Evolutionary conservation across 495 filamentous ascomycete genomes (phyloP).

Genomic region (Xylaria cubensis): DNA sequence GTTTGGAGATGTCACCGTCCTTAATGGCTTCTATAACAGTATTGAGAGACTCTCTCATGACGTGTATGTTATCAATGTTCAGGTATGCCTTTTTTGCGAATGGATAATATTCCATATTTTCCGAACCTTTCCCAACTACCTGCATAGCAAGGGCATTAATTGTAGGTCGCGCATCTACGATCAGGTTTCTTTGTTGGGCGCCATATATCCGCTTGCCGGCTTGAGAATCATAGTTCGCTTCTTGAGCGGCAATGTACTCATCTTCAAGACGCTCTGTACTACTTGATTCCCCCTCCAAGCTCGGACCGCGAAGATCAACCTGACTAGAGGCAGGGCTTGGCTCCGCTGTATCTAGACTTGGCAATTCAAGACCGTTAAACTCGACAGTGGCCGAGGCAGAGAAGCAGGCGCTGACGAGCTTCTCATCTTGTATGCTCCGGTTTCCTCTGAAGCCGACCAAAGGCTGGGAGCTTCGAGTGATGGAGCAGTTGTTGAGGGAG

Average conservation of each 20-base stretch:
- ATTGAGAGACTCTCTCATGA: constrained; percentile 91
- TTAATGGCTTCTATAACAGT: constrained; percentile 91
- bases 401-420: constrained; percentile 90
- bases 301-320: constrained; percentile 53
- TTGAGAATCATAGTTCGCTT: constrained; percentile 53
- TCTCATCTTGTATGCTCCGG: constrained; percentile 94
- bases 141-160: constrained; percentile 98
- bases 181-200: constrained; percentile 91
- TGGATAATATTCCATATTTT: constrained; percentile 98
- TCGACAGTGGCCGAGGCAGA: constrained; percentile 66
- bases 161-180: constrained; percentile 94
- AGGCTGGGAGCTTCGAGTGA: constrained; percentile 93
- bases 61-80: constrained; percentile 99
- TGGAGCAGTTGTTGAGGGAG: constrained; percentile 95
- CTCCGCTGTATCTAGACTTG: constrained; percentile 41
- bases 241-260: constrained; percentile 64
- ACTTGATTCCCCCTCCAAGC: constrained; percentile 28
- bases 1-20: constrained; percentile 84
- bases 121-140: constrained; percentile 88
- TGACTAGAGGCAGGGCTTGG: constrained; percentile 67
- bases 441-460: constrained; percentile 86
- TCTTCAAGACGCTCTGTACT: constrained; percentile 75
- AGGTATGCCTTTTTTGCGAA: constrained; percentile 91
- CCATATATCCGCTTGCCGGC: constrained; percentile 75
- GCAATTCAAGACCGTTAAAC: constrained; percentile 42